phyloP scores from a whole-genome alignment of 2,329 filamentous ascomycete genomes.

The Fusarium chaquense region DNA sequence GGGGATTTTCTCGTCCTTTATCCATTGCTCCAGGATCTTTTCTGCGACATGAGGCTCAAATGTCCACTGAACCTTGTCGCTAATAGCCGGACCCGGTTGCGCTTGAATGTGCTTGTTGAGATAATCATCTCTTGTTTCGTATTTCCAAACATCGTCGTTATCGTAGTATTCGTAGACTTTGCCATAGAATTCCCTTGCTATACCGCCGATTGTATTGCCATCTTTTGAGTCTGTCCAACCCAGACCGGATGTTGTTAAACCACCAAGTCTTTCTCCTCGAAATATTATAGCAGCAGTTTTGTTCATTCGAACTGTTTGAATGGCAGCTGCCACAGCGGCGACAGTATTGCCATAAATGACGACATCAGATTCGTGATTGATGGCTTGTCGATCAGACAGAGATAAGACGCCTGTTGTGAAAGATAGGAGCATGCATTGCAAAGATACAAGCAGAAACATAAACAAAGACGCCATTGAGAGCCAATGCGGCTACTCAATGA shows the following conservation, averaged over 20 bases:
- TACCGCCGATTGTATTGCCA: conserved; percentile 37
- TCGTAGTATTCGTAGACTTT: conserved; percentile 34
- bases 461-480: background rate
- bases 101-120: conserved; percentile 23
- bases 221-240: conserved; percentile 42
- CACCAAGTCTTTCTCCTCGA: conserved; percentile 26
- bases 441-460: background rate
- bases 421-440: background rate
- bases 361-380: conserved; percentile 27
- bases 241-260: conserved; percentile 33
- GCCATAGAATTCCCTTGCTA: conserved; percentile 34
- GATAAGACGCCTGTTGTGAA: background rate
- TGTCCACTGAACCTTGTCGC: conserved; percentile 36
- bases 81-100: conserved; percentile 35
- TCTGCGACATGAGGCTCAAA: conserved; percentile 40
- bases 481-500: background rate
- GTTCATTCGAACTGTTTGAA: conserved; percentile 38
- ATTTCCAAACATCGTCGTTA: background rate
- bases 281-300: conserved; percentile 30
- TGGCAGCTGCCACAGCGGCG: conserved; percentile 33
- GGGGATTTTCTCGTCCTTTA: conserved; percentile 32
- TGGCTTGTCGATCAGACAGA: background rate
- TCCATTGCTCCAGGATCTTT: conserved; percentile 31
- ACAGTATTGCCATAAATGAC: conserved; percentile 41
- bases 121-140: conserved; percentile 27